Conservation (phyloP, 1,139 yeast genomes). For the Zhuliangozyma parablackwelliae region DNA sequence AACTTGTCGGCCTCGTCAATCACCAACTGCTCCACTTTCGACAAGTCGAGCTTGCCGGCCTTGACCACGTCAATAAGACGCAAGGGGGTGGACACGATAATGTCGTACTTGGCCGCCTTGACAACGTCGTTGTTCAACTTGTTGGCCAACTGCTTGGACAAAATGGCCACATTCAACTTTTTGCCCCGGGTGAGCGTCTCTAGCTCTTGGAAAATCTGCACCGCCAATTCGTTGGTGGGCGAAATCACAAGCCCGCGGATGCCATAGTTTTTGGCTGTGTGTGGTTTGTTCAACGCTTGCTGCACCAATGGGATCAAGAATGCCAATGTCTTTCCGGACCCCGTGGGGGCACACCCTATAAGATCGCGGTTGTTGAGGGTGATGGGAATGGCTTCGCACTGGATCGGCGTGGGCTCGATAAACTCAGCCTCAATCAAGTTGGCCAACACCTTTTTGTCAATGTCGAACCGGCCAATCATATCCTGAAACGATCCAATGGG, state of each 20-base stretch:
- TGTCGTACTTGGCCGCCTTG: slow-evolving; percentile 64
- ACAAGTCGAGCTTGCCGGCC: slow-evolving; percentile 52
- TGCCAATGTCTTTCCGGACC: slow-evolving; percentile 90
- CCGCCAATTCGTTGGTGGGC: slow-evolving; percentile 83
- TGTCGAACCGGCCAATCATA: slow-evolving; percentile 59
- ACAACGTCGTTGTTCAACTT: slow-evolving; percentile 60
- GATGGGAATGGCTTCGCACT: slow-evolving; percentile 78
- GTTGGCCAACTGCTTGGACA: slow-evolving; percentile 73
- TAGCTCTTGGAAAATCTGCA: slow-evolving; percentile 75
- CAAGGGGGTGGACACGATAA: slow-evolving; percentile 83
- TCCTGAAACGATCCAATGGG: slow-evolving; percentile 91
- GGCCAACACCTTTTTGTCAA: slow-evolving; percentile 57
- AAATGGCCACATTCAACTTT: slow-evolving; percentile 60
- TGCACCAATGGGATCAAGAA: slow-evolving; percentile 81
- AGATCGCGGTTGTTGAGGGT: slow-evolving; percentile 63
- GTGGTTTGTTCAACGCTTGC: slow-evolving; percentile 14
- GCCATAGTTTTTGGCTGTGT: slow-evolving; percentile 34
- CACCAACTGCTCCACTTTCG: slow-evolving; percentile 65
- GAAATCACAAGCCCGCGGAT: slow-evolving; percentile 77
- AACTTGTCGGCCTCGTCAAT: slow-evolving; percentile 96
- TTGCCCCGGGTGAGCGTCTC: slow-evolving; percentile 49
- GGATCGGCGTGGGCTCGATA: slow-evolving; percentile 86
- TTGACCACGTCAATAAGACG: slow-evolving; percentile 77
- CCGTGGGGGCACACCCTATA: slow-evolving; percentile 90
- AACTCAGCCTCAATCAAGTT: slow-evolving; percentile 70